Conservation (phyloP, 2,329 filamentous ascomycete genomes). For the Diplodia scrobiculata region DNA sequence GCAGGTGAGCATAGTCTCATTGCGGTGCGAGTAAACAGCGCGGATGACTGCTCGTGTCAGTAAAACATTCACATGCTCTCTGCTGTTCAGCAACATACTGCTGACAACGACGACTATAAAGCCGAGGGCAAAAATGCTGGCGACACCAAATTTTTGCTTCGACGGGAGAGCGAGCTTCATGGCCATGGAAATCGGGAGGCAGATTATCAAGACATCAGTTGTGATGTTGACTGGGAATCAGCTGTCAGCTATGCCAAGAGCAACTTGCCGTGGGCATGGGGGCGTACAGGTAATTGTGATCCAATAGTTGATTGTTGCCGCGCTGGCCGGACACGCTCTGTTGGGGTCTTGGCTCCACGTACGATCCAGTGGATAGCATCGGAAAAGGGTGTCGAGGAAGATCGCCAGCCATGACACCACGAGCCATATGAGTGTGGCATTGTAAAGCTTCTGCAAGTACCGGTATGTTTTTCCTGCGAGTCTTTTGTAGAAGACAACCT, state of each 20-base stretch:
- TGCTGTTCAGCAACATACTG: conserved; percentile 28
- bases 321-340: conserved; percentile 29
- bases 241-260: neutral
- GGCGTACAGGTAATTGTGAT: conserved; percentile 19
- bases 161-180: conserved; percentile 42
- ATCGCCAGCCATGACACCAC: conserved; percentile 40
- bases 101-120: conserved; percentile 41
- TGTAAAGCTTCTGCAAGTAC: conserved; percentile 44
- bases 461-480: conserved; percentile 44
- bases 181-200: conserved; percentile 44
- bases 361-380: conserved; percentile 44
- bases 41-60: conserved; percentile 36
- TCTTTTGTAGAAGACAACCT: conserved; percentile 46
- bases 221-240: conserved; percentile 20
- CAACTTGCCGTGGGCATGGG: no score
- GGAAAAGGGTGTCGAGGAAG: conserved; percentile 48
- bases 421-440: conserved; percentile 41
- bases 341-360: conserved; percentile 35
- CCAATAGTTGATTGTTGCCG: conserved; percentile 26
- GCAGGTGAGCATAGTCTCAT: conserved; percentile 46
- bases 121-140: conserved; percentile 40
- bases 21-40: conserved; percentile 42
- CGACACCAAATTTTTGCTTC: conserved; percentile 42
- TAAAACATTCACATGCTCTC: neutral
- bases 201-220: conserved; percentile 35